Evolutionary conservation across 495 filamentous ascomycete genomes (phyloP).

Genomic region (Penicillium lividum): DNA sequence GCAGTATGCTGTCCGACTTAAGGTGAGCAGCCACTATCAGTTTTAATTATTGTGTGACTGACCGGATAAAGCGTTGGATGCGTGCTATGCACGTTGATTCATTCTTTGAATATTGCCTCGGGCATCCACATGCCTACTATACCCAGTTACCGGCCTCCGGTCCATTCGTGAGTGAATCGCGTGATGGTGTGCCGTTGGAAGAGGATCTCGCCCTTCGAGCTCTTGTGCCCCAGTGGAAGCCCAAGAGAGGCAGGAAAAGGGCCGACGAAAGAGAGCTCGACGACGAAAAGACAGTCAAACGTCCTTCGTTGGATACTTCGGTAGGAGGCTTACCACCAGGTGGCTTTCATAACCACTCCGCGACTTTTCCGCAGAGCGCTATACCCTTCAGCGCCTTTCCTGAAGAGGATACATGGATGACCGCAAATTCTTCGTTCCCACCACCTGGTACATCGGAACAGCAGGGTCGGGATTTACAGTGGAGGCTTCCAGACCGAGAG

Average conservation of each 20-base stretch:
- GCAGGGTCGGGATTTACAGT: constrained; percentile 44
- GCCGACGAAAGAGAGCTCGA: constrained; percentile 72
- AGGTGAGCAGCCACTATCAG: constrained; percentile 54
- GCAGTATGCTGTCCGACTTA: constrained; percentile 92
- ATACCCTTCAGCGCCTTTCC: constrained; percentile 63
- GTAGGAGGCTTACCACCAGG: constrained; percentile 57
- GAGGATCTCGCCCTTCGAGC: constrained; percentile 92
- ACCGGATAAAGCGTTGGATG: constrained; percentile 79
- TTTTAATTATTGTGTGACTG: constrained; percentile 5
- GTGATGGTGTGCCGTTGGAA: constrained; percentile 86
- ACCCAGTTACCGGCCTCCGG: constrained; percentile 70
- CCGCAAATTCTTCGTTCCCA: constrained; percentile 43
- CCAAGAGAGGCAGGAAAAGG: constrained; percentile 83
- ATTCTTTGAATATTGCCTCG: constrained; percentile 89
- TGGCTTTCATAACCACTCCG: constrained; percentile 50
- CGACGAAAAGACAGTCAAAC: constrained; percentile 56
- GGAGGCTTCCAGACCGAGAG: constrained; percentile 49
- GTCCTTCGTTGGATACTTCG: constrained; percentile 69
- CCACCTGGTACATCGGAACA: constrained; percentile 29
- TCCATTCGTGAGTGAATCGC: constrained; percentile 62
- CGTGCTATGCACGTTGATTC: constrained; percentile 96
- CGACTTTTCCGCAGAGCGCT: constrained; percentile 57
- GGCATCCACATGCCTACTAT: constrained; percentile 80
- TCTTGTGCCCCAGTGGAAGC: constrained; percentile 84
- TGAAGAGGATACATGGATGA: constrained; percentile 60